Evolutionary conservation across 176 grass and related monocot genomes (phyloP).

Genomic region (Chrysopogon serrulatus): DNA sequence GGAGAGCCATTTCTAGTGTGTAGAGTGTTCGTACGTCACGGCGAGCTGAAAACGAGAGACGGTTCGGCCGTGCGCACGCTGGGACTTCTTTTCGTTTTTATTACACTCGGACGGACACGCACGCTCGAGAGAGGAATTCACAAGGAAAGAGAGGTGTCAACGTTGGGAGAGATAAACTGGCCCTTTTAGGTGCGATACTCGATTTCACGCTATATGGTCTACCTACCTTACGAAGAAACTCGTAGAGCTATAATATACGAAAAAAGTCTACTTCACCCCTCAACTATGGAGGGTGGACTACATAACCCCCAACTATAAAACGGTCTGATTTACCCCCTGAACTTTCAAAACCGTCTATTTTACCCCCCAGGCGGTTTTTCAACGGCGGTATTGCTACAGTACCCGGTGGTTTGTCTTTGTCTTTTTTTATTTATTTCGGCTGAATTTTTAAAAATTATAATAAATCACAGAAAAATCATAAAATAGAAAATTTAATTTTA

Average conservation of each 20-base stretch:
- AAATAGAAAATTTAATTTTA: too few relatives aligned
- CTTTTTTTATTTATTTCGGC: too few relatives aligned
- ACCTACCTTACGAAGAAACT: conserved; percentile 14
- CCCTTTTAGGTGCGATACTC: conserved; percentile 16
- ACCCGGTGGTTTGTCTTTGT: too few relatives aligned
- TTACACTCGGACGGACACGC: background rate
- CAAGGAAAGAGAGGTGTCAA: conserved; percentile 19
- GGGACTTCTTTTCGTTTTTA: background rate
- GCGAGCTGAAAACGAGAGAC: conserved; percentile 9
- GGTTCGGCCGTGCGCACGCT: conserved; percentile 1
- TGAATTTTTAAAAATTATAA: too few relatives aligned
- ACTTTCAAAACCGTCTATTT: too few relatives aligned
- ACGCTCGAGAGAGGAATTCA: background rate
- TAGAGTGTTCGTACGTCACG: conserved; percentile 6
- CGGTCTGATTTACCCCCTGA: too few relatives aligned
- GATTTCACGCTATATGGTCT: background rate
- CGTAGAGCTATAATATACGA: background rate
- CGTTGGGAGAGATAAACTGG: conserved; percentile 27
- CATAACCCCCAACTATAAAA: too few relatives aligned
- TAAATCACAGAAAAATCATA: too few relatives aligned
- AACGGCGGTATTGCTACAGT: too few relatives aligned
- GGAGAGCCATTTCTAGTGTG: conserved; percentile 10
- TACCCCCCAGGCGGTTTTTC: too few relatives aligned
- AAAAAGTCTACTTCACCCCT: too few relatives aligned
- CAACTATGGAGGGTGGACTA: too few relatives aligned